phyloP scores from a whole-genome alignment of 345 rosid species.

The Populus deltoides region DNA sequence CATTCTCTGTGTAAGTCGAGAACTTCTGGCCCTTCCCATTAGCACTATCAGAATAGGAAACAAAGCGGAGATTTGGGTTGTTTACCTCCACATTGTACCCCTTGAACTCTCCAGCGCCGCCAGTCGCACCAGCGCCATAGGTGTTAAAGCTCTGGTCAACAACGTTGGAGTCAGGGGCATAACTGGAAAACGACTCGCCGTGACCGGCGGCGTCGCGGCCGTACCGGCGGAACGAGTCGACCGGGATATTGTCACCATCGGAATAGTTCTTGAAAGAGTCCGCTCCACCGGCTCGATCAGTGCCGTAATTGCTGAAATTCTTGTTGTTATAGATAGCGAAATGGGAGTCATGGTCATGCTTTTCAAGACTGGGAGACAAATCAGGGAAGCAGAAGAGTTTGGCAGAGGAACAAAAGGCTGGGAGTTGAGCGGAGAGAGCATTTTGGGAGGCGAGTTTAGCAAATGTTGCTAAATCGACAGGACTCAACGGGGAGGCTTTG shows the following conservation, averaged over 20 bases:
- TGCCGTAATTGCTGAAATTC: conserved; percentile 83
- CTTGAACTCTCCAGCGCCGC: conserved; percentile 61
- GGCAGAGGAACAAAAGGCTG: conserved; percentile 76
- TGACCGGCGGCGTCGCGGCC: conserved; percentile 33
- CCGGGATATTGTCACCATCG: conserved; percentile 25
- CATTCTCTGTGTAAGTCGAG: conserved; percentile 39
- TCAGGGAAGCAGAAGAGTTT: conserved; percentile 76
- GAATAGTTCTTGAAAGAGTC: conserved; percentile 55
- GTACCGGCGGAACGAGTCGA: conserved; percentile 36
- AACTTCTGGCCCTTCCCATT: conserved; percentile 51
- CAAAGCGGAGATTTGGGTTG: conserved; percentile 58
- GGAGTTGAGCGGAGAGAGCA: conserved; percentile 54
- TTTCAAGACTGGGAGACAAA: conserved; percentile 11
- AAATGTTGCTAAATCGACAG: conserved; percentile 60
- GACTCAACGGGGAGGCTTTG: conserved; percentile 69
- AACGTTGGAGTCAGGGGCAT: conserved; percentile 37
- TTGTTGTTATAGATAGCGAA: conserved; percentile 51
- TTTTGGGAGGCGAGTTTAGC: conserved; percentile 65
- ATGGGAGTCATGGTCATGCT: conserved; percentile 32
- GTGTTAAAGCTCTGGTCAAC: conserved; percentile 72
- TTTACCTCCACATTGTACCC: conserved; percentile 54
- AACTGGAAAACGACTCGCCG: conserved; percentile 23
- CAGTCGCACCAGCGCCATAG: conserved; percentile 58
- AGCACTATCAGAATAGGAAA: conserved; percentile 49
- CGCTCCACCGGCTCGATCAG: conserved; percentile 40